Evolutionary conservation across 2,329 filamentous ascomycete species (phyloP).

Genomic region (Penicillium griseofulvum): DNA sequence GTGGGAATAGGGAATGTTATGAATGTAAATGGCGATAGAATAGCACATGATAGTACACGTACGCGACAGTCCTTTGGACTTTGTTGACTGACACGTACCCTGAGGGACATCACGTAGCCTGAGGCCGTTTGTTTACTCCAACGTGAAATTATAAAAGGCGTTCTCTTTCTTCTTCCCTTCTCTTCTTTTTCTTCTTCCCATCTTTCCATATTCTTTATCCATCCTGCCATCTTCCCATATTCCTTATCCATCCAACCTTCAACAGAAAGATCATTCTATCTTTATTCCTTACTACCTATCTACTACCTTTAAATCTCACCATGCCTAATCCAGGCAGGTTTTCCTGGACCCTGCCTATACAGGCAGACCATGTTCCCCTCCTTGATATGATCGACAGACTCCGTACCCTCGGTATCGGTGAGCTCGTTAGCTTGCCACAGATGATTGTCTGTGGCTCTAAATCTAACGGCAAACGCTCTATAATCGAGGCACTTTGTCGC

Average conservation of each 20-base stretch:
- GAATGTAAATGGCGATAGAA: too few species aligned
- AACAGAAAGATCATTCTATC: neutral
- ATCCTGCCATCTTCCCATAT: too few species aligned
- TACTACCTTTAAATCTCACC: too few species aligned
- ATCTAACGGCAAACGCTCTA: slow-evolving; percentile 59
- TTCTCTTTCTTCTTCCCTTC: neutral
- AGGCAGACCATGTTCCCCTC: slow-evolving; percentile 25
- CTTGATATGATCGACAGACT: slow-evolving; percentile 56
- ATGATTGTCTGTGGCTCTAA: slow-evolving; percentile 61
- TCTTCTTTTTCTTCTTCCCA: neutral
- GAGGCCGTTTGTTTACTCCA: neutral
- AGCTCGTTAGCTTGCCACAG: slow-evolving; percentile 51
- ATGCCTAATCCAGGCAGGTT: neutral
- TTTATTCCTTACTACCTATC: neutral
- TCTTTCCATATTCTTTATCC: neutral
- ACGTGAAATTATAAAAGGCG: neutral
- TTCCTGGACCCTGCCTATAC: neutral
- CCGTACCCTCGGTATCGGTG: slow-evolving; percentile 49
- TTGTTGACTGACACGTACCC: too few species aligned
- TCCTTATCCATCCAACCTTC: neutral
- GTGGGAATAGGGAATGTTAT: neutral
- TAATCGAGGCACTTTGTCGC: slow-evolving; percentile 54
- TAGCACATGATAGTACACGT: neutral
- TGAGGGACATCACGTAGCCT: neutral
- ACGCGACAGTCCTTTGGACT: neutral